Evolutionary conservation across 805 yeast genomes (phyloP), one percentile per base, ranked within the genome.

Genomic region (Metschnikowia anglica): DNA sequence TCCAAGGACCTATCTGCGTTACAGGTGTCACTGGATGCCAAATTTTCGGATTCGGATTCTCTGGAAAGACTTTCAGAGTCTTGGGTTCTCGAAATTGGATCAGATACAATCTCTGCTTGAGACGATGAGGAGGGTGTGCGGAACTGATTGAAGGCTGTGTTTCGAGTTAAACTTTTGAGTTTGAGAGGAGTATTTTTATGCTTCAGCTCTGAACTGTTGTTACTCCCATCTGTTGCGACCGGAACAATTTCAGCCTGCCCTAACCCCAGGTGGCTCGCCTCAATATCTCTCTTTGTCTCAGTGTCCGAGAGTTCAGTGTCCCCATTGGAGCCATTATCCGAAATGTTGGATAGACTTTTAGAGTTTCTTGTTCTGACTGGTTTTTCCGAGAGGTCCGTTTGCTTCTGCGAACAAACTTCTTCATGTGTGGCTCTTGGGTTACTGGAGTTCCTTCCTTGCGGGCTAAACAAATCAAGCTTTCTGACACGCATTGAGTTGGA

Each of bases 401-500:
- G 10, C 3, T 16, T 29, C 11, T 16, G 12, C 11, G 32, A 10
- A 4, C 20, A 12, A 15, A 12, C 5, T 17, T 7, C 20, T 16
- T 29, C 32, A 16, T 29, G 19, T 15, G 13, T 19, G 11, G 19
- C 12, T 5, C 19, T 20, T n/a, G 15, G 28, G 5, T 34, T 20
- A 15, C 9, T 13, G 5, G 37, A 34, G 16, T 18, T 16, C 4
- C 20, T 21, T 13, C 28, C 13, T 23, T 21, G 13, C 12, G 43
- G 39, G 31, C 23, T 43, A 36, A 68, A 69, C n/a, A 70, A 53
- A 40, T 70, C 63, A 29, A 70, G 57, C 37, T 69, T 69, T 11
- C 74, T 53, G 26, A 70, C 62, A 28, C 70, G 61, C 66, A 66
- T 64, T 12, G 74, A 70, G 41, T 68, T 66, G 13, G 68, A 54